Conservation (phyloP, 306 rosid species). For the Cicer arietinum region DNA sequence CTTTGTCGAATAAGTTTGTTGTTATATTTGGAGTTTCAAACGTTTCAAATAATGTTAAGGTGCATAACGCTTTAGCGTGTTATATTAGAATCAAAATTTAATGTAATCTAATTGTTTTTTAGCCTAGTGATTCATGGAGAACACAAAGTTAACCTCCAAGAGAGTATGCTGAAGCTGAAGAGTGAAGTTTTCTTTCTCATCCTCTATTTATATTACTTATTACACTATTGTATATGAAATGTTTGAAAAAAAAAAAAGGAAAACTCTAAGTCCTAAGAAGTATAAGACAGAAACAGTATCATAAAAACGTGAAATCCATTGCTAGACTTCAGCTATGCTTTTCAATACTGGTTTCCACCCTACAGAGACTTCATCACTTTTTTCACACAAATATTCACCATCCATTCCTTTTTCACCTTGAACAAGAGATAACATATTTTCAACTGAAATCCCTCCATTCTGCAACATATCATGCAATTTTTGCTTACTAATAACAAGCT, state of each 20-base stretch:
- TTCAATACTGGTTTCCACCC: constrained; percentile 79
- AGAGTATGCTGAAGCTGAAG: constrained; percentile 27
- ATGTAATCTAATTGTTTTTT: background rate
- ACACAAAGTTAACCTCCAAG: constrained; percentile 2
- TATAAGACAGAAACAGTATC: constrained; percentile 16
- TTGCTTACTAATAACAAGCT: constrained; percentile 74
- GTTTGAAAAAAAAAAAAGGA: background rate
- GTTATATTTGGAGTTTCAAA: background rate
- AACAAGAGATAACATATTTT: constrained; percentile 55
- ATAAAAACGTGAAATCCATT: constrained; percentile 7
- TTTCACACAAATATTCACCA: constrained; percentile 37
- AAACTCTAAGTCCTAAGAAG: constrained; percentile 10
- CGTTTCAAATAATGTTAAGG: background rate
- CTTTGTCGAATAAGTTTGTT: no score
- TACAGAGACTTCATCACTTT: constrained; percentile 33
- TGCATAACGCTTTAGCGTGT: background rate
- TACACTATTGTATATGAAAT: constrained; percentile 20
- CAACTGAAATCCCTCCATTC: constrained; percentile 63
- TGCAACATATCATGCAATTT: constrained; percentile 66
- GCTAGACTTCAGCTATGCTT: constrained; percentile 83
- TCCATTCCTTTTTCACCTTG: constrained; percentile 42
- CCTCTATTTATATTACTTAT: background rate
- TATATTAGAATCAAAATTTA: background rate
- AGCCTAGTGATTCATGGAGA: background rate
- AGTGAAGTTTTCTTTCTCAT: background rate